Percentiles rank a stretch among this genome's conserved stretches.
phyloP scores from a whole-genome alignment of 2,329 filamentous ascomycete species.

The Amauroascus verrucosus region DNA sequence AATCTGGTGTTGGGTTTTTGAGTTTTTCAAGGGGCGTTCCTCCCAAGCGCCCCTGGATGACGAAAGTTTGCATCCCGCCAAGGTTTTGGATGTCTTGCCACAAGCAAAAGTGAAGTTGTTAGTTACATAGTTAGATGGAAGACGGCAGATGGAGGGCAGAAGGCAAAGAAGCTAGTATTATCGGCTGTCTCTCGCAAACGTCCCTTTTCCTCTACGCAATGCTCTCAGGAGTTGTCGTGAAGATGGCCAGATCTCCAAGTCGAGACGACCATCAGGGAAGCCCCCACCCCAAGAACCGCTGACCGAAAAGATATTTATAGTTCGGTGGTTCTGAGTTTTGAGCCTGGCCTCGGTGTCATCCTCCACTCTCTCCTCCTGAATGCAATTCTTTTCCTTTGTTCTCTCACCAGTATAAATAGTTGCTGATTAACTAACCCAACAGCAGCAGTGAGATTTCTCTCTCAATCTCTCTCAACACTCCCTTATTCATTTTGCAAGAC shows the following conservation, averaged over 20 bases:
- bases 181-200: too few relatives aligned
- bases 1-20: too few relatives aligned
- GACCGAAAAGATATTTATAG: conserved; percentile 1
- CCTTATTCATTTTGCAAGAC: background rate
- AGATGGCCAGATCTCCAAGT: background rate
- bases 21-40: too few relatives aligned
- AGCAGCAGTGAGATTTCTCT: background rate
- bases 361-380: background rate
- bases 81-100: too few relatives aligned
- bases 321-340: background rate
- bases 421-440: background rate
- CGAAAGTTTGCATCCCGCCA: too few relatives aligned
- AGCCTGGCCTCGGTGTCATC: background rate
- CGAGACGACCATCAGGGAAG: too few relatives aligned
- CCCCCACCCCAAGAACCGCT: background rate
- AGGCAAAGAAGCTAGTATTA: too few relatives aligned
- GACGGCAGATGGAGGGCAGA: too few relatives aligned
- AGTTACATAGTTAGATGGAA: too few relatives aligned
- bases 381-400: background rate
- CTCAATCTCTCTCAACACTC: background rate
- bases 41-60: too few relatives aligned
- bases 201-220: background rate
- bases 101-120: too few relatives aligned
- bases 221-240: background rate
- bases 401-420: background rate